Evolutionary conservation across 2,329 filamentous ascomycete species (phyloP).

Genomic region (Alternaria solani): DNA sequence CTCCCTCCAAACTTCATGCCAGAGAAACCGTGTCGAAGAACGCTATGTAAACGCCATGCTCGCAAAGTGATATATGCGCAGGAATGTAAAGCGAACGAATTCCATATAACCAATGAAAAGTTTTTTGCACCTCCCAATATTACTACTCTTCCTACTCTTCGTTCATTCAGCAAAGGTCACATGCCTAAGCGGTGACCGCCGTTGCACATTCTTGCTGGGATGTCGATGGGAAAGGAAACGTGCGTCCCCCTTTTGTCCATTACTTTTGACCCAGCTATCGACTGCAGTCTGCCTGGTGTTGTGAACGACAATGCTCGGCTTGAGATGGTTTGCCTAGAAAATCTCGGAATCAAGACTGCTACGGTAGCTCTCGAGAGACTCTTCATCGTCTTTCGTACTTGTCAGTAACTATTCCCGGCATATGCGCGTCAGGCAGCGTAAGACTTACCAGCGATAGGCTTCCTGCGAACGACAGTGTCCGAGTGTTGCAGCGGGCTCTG

Average conservation of each 20-base stretch:
- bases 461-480: conserved; percentile 48
- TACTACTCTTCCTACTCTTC: conserved; percentile 8
- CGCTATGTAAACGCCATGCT: conserved; percentile 15
- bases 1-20: conserved; percentile 6
- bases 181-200: conserved; percentile 2
- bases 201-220: background rate
- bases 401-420: conserved; percentile 6
- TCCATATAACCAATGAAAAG: conserved; percentile 10
- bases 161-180: conserved; percentile 12
- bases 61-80: conserved; percentile 18
- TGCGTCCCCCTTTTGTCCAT: conserved; percentile 2
- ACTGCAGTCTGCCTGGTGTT: background rate
- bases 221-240: background rate
- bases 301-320: background rate
- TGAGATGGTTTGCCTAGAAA: conserved; percentile 34
- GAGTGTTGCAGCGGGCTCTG: conserved; percentile 38
- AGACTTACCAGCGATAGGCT: conserved; percentile 45
- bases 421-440: background rate
- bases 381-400: conserved; percentile 31
- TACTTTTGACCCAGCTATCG: conserved; percentile 1
- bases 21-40: background rate
- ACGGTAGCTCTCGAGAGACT: conserved; percentile 44
- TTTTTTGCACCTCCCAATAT: conserved; percentile 7
- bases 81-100: conserved; percentile 10
- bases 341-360: conserved; percentile 49